These are phyloP conservation scores for Nevesoporus exiguus DNA, from an alignment of 768 basidiomycete species.

Conservation along the genomic window DNA sequence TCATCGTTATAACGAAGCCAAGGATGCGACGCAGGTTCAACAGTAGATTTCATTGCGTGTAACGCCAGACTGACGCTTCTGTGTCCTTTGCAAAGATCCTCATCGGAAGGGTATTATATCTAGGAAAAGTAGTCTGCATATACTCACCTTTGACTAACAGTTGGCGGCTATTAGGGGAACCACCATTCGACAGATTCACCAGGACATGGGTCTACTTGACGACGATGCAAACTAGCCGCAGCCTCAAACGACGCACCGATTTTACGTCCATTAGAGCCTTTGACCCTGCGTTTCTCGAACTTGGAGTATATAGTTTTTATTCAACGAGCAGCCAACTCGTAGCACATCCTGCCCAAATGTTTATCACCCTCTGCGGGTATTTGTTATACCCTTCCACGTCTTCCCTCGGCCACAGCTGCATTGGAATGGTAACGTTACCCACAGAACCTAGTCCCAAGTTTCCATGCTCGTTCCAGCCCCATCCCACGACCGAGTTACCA, in stretches of 20 bases:
- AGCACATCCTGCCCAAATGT: conserved; percentile 31
- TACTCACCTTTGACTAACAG: conserved; percentile 37
- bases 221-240: conserved; percentile 44
- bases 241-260: background rate
- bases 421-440: conserved; percentile 48
- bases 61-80: background rate
- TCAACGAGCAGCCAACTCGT: conserved; percentile 33
- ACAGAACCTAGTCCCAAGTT: conserved; percentile 74
- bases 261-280: background rate
- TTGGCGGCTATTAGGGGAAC: conserved; percentile 67
- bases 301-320: conserved; percentile 8
- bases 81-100: conserved; percentile 49
- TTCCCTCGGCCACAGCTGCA: conserved; percentile 50
- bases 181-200: conserved; percentile 71
- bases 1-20: conserved; percentile 77
- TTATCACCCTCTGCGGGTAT: conserved; percentile 16
- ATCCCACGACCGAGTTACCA: conserved; percentile 56
- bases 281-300: background rate
- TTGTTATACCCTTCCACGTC: conserved; percentile 1
- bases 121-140: conserved; percentile 1
- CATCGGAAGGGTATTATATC: conserved; percentile 63
- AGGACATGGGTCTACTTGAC: conserved; percentile 61
- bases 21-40: conserved; percentile 74
- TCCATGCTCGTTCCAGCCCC: conserved; percentile 99
- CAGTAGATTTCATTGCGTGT: background rate